Evolutionary conservation across 1,139 yeast genomes (phyloP), one percentile per base, ranked within the genome.

Genomic region (Pichia kudriavzevii): DNA sequence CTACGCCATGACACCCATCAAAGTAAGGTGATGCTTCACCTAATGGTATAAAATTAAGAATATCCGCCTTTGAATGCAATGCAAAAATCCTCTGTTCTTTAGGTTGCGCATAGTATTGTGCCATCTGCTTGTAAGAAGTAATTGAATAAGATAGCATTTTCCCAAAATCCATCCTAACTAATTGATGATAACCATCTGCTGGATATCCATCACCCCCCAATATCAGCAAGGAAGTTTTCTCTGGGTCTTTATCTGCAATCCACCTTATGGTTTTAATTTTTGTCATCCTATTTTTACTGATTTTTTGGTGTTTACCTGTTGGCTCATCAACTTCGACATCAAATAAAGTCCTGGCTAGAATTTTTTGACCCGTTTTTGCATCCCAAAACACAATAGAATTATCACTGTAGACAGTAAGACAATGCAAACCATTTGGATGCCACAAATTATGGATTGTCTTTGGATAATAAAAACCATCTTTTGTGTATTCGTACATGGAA

Each of bases 301-400:
- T 41, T 5, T 36, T 34, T 28, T 40, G 45, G 2, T 16, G 28
- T 14, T 41, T 39, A 2, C 52, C 54, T 2, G 51, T 46, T 4
- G 82, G 79, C 19, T 60, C 55, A 49, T 85, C 78, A 18, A 85
- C 71, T 38, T 75, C 71, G 4, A 75, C 64, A 35, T 82, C 93
- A 40, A 72, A 69, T 7, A 82, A 47, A 2, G 84, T 72, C 47
- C 97, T 69, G 1, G 95, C 88, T 38, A 78, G 79, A 7, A 91
- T 63, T 30, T 79, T 59, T 11, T 73, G 72, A 0, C 93, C 95
- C 27, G 79, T 78, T 25, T 75, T 69, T 1, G 84, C 79, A 57
- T 91, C 98, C 96, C 97, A 93, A 50, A 91, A 91, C 5, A 75
- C 95, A 30, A 93, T 52, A 0, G 94, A 72, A 34, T 88, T 91